Percentiles rank a stretch among this genome's conserved stretches.
Evolutionary conservation across 192 early-diverging fungal species (phyloP).

Genomic region (Podila epicladia): DNA sequence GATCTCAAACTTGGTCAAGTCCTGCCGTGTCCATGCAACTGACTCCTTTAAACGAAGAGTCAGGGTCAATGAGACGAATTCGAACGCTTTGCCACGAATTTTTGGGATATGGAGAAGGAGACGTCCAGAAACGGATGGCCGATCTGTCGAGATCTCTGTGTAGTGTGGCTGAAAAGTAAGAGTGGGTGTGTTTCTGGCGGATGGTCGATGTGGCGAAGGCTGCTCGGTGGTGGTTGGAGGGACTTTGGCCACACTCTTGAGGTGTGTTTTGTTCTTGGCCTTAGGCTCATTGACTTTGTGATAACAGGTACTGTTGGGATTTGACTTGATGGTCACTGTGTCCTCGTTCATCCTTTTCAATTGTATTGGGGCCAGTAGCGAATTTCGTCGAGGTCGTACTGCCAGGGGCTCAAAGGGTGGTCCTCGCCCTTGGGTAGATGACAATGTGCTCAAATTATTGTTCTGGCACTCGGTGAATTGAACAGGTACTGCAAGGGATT

Average conservation of each 20-base stretch:
- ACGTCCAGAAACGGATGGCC: conserved; percentile 40
- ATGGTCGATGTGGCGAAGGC: conserved; percentile 1
- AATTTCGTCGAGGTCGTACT: too few relatives aligned
- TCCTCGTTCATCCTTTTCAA: too few relatives aligned
- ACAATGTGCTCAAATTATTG: too few relatives aligned
- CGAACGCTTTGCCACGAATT: conserved; percentile 23
- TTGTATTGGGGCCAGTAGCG: too few relatives aligned
- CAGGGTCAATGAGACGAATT: conserved; percentile 33
- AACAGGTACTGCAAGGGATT: too few relatives aligned
- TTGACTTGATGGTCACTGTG: too few relatives aligned
- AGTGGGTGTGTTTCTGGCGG: conserved; percentile 38
- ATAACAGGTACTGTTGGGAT: too few relatives aligned
- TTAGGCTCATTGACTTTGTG: too few relatives aligned
- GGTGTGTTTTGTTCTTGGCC: background rate
- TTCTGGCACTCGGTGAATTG: too few relatives aligned
- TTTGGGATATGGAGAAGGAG: conserved; percentile 44
- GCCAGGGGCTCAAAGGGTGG: too few relatives aligned
- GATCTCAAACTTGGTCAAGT: conserved; percentile 32
- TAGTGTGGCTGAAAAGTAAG: conserved; percentile 37
- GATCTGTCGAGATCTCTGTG: conserved; percentile 35
- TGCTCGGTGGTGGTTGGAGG: background rate
- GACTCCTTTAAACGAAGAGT: conserved; percentile 34
- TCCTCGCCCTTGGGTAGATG: too few relatives aligned
- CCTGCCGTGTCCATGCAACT: conserved; percentile 35
- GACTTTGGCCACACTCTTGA: background rate